Base-by-base conservation (phyloP, 2,329 filamentous ascomycete genomes). In the Ceratocystis huliohia region DNA sequence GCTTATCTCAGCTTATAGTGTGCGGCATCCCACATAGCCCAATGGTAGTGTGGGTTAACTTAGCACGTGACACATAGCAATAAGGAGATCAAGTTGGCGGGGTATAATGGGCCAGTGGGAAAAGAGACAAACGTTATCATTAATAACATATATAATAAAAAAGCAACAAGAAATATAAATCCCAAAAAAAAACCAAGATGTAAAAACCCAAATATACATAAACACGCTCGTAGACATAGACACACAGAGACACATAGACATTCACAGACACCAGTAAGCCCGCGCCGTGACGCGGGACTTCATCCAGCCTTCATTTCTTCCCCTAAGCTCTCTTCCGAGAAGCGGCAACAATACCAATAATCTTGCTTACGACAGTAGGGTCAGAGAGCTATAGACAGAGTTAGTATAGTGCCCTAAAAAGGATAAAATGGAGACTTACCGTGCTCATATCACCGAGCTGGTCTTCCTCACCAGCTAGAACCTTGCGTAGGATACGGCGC, bases 401-500 rank as follows among this genome's bases (percentile, higher is more conserved):
- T 17, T 17, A 44, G 44, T 44, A 56, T 57, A 59, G 68, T 68
- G 62, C 65, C 25, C 37, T 44, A 59, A 61, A 56, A 68, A 95
- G 92, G 30, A 96, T 87, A 68, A 80, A 84, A 61, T 94, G 94
- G 75, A 97, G 92, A 68, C 91, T 94, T 65, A 97, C 83, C 71
- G 94, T 97, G 22, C 89, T 89, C 45, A 82, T 95, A 74, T 99
- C 94, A 72, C 94, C 94, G 65, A 99, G 81, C 78, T 96, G 92
- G 76, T 99, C 94, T 78, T 96, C 93, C 80, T 99, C 94, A 45
- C 93, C 93, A 17, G 92, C 92, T 71, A 99, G 78, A 73, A 99
- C 96, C 89, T 99, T 99, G 73, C 94, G 84, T 80, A 99, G 78
- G 74, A 99, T 96, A 70, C 94, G 87, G 70, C 94, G 85, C 94